Evolutionary conservation across 257 asterid genomes (phyloP).

Genomic region (Leonotis leonurus): DNA sequence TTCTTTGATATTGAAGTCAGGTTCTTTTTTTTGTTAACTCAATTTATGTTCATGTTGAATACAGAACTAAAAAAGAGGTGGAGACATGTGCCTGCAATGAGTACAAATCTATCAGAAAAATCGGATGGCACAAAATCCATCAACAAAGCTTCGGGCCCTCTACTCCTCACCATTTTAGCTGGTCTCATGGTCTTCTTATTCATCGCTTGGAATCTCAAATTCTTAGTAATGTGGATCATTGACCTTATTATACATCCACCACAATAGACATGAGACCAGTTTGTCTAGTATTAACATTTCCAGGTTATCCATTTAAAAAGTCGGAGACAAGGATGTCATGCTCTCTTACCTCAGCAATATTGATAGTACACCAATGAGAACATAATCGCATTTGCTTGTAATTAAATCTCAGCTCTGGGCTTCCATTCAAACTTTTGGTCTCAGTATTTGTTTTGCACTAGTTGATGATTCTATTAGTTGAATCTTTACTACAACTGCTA

Average conservation of each 20-base stretch:
- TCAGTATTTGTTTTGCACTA: background rate
- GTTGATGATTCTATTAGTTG: background rate
- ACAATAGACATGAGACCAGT: slow-evolving; percentile 20
- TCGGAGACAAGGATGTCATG: background rate
- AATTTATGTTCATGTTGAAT: slow-evolving; percentile 33
- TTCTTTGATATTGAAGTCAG: background rate
- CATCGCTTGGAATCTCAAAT: slow-evolving; percentile 45
- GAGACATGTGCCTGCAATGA: slow-evolving; percentile 36
- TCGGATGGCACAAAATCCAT: slow-evolving; percentile 23
- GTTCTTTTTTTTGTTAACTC: background rate
- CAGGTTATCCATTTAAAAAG: background rate
- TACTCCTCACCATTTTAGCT: slow-evolving; percentile 71
- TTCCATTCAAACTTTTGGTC: background rate
- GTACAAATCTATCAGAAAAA: slow-evolving; percentile 34
- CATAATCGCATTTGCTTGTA: too few relatives aligned
- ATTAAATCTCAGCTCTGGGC: background rate
- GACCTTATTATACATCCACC: slow-evolving; percentile 44
- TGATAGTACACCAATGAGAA: background rate
- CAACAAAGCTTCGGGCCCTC: slow-evolving; percentile 43
- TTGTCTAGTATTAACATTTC: background rate
- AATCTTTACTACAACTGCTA: background rate
- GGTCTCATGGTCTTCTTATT: slow-evolving; percentile 47
- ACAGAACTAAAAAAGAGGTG: slow-evolving; percentile 23
- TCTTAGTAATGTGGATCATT: slow-evolving; percentile 42
- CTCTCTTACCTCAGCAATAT: background rate